Evolutionary conservation across 164 flowering plant species (phyloP).

Genomic region (Aristolochia californica): DNA sequence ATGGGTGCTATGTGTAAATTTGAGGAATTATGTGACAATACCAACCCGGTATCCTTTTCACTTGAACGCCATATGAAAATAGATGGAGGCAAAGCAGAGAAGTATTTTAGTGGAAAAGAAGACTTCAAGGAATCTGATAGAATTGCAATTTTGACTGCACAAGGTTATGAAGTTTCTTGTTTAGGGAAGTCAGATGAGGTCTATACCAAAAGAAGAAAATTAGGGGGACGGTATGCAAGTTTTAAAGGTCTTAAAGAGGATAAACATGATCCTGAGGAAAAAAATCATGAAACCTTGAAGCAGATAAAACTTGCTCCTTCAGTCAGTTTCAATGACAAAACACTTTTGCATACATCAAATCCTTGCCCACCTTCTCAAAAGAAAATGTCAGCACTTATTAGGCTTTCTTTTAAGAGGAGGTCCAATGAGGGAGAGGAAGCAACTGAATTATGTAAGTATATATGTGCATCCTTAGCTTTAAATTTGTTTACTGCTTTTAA

Average conservation of each 20-base stretch:
- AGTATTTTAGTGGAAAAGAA: slow-evolving; percentile 19
- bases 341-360: slow-evolving; percentile 17
- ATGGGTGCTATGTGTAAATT: slow-evolving; percentile 39
- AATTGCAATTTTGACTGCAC: slow-evolving; percentile 18
- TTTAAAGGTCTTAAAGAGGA: slow-evolving; percentile 51
- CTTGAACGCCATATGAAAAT: slow-evolving; percentile 36
- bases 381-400: slow-evolving; percentile 54
- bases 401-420: slow-evolving; percentile 72
- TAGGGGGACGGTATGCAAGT: slow-evolving; percentile 42
- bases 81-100: slow-evolving; percentile 48
- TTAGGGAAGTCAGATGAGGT: slow-evolving; percentile 39
- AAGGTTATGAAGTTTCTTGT: slow-evolving; percentile 36
- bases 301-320: slow-evolving; percentile 22
- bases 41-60: slow-evolving; percentile 14
- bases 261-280: slow-evolving; percentile 33
- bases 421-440: slow-evolving; percentile 65
- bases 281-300: slow-evolving; percentile 31
- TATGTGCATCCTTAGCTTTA: not conserved
- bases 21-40: slow-evolving; percentile 51
- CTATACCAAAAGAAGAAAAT: slow-evolving; percentile 33
- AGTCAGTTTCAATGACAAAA: slow-evolving; percentile 69
- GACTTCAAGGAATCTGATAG: slow-evolving; percentile 25
- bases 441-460: slow-evolving; percentile 42
- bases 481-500: not conserved
- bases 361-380: slow-evolving; percentile 26